Percentiles rank a stretch among this genome's conserved stretches.
phyloP scores from a whole-genome alignment of 2,329 filamentous ascomycete genomes.

The Aspergillus ochraceoroseus region DNA sequence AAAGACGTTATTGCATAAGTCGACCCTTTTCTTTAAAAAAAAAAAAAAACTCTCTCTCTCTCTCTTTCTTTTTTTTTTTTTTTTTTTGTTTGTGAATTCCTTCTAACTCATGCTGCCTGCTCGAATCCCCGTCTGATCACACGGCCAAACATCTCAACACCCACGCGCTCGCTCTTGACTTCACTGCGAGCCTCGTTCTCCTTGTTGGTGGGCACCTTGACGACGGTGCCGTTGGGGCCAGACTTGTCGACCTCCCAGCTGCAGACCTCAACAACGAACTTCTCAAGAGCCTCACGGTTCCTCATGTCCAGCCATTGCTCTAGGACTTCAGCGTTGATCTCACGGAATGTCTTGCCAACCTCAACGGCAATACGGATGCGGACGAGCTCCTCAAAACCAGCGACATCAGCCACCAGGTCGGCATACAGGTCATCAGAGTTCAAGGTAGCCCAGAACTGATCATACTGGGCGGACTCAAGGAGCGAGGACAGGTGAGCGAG shows the following conservation, averaged over 20 bases:
- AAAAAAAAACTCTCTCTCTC: too few relatives aligned
- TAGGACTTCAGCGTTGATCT: conserved; percentile 62
- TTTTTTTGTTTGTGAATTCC: conserved; percentile 1
- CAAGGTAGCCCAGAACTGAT: conserved; percentile 85
- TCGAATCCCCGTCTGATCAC: conserved; percentile 83
- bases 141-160: conserved; percentile 50
- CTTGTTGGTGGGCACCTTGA: conserved; percentile 83
- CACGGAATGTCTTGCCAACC: conserved; percentile 73
- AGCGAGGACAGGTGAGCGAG: conserved; percentile 77
- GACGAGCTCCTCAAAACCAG: conserved; percentile 91
- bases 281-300: conserved; percentile 61
- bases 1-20: conserved; percentile 13
- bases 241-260: conserved; percentile 72
- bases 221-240: conserved; percentile 37
- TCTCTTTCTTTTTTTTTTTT: too few relatives aligned
- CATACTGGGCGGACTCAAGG: conserved; percentile 85
- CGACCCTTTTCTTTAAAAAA: not conserved
- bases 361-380: conserved; percentile 83
- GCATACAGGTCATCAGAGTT: conserved; percentile 94
- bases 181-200: conserved; percentile 97
- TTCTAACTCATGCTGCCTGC: conserved; percentile 63
- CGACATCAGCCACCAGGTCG: conserved; percentile 88
- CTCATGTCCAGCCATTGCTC: conserved; percentile 70
- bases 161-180: conserved; percentile 91
- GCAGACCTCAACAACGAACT: conserved; percentile 79